A percentile compares a stretch with the other conserved stretches of the same genome.
Evolutionary conservation across 2,329 filamentous ascomycete genomes (phyloP).

Genomic region (Aspergillus uvarum): DNA sequence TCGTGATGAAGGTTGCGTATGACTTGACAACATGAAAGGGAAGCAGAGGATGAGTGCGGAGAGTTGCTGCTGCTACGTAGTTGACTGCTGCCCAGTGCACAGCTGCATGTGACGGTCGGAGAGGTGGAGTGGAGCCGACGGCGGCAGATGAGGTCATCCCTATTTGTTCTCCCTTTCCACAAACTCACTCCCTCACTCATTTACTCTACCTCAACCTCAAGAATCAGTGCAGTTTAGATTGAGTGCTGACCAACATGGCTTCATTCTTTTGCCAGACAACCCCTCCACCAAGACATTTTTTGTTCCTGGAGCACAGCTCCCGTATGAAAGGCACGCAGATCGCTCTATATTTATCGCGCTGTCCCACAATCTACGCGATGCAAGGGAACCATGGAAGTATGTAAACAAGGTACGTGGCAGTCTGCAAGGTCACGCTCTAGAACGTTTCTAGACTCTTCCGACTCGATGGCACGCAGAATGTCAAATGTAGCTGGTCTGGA

Average conservation of each 20-base stretch:
- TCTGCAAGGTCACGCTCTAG: background rate
- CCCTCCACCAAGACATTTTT: background rate
- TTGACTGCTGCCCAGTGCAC: background rate
- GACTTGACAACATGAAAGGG: no score
- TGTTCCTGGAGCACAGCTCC: background rate
- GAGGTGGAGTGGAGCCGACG: background rate
- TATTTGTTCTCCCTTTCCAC: background rate
- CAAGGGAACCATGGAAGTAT: background rate
- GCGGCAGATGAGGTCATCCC: constrained; percentile 3
- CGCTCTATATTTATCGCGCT: background rate
- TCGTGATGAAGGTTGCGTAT: no score
- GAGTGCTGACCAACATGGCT: background rate
- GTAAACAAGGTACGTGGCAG: background rate
- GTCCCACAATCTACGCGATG: background rate
- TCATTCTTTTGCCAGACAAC: background rate
- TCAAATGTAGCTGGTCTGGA: background rate
- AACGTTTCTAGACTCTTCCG: background rate
- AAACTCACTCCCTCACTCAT: background rate
- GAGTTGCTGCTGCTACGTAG: background rate
- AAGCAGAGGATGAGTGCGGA: background rate
- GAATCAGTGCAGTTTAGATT: background rate
- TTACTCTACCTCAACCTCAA: background rate
- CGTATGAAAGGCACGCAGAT: background rate
- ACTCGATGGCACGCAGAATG: background rate
- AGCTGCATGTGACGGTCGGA: background rate